Percentiles rank a stretch among this genome's conserved stretches.
Conservation (phyloP, 306 rosid species). For the Quercus suber region DNA sequence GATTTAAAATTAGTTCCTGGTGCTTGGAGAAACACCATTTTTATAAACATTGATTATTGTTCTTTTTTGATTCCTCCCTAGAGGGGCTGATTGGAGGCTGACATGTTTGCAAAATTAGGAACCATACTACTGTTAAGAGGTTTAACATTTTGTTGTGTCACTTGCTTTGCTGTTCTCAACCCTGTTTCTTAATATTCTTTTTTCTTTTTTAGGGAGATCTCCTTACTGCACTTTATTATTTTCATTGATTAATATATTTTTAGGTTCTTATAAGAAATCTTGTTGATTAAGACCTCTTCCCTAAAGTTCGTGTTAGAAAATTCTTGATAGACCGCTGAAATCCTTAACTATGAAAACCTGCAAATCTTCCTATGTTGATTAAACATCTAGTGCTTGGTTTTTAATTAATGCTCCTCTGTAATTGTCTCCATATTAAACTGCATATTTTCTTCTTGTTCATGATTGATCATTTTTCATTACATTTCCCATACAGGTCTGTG, state of each 20-base stretch:
- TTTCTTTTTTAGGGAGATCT: not conserved
- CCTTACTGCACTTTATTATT: not conserved
- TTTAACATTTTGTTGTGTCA: not conserved
- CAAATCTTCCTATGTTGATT: too few relatives aligned
- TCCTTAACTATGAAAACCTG: not conserved
- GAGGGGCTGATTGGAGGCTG: not conserved
- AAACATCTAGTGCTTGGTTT: too few relatives aligned
- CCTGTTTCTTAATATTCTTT: not conserved
- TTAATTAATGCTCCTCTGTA: too few relatives aligned
- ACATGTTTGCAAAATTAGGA: not conserved
- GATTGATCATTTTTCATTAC: constrained; percentile 8
- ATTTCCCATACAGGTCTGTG: constrained; percentile 52
- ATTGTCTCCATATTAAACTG: not conserved
- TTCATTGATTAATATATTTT: not conserved
- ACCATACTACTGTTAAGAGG: not conserved
- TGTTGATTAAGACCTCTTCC: not conserved
- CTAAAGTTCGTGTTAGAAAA: not conserved
- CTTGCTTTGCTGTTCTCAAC: not conserved
- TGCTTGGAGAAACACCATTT: too few relatives aligned
- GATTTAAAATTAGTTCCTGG: too few relatives aligned
- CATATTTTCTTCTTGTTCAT: constrained; percentile 1
- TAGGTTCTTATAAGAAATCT: not conserved
- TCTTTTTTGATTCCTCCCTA: too few relatives aligned
- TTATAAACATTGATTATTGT: too few relatives aligned
- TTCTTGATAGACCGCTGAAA: not conserved